Evolutionary conservation across 1,284 basidiomycete species (phyloP).

Genomic region (Neonothopanus nambi): DNA sequence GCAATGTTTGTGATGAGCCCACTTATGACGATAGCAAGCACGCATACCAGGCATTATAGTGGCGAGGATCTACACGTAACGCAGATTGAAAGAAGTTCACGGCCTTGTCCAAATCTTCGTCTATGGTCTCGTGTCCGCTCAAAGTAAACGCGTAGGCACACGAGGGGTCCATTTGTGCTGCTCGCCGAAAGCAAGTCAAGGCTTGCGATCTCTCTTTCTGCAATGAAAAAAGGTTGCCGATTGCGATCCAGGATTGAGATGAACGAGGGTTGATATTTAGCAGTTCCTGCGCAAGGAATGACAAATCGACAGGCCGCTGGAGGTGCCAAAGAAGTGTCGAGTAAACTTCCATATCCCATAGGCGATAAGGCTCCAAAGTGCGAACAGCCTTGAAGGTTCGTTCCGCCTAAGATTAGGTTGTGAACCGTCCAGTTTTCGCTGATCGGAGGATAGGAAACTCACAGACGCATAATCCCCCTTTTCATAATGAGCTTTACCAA

Average conservation of each 20-base stretch:
- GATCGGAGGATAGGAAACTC: constrained; percentile 36
- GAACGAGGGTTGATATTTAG: constrained; percentile 79
- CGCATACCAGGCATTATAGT: constrained; percentile 93
- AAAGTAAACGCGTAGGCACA: constrained; percentile 93
- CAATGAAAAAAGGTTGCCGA: constrained; percentile 90
- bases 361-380: constrained; percentile 79
- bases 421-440: constrained; percentile 15
- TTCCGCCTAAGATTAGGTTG: constrained; percentile 62
- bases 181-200: constrained; percentile 88
- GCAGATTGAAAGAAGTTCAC: constrained; percentile 89
- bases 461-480: constrained; percentile 84
- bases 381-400: constrained; percentile 83
- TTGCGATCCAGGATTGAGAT: constrained; percentile 91
- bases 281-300: constrained; percentile 88
- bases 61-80: constrained; percentile 82
- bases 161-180: constrained; percentile 78
- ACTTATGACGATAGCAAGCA: constrained; percentile 18
- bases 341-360: constrained; percentile 91
- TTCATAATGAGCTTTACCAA: constrained; percentile 87
- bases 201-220: constrained; percentile 91
- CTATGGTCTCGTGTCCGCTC: constrained; percentile 91
- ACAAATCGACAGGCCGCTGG: constrained; percentile 76
- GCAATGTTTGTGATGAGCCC: constrained; percentile 28
- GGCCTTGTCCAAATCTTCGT: constrained; percentile 90
- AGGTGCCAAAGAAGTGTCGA: constrained; percentile 95